Conservation (phyloP, 1,284 basidiomycete species). For the Microbotryomycetes sp. region DNA sequence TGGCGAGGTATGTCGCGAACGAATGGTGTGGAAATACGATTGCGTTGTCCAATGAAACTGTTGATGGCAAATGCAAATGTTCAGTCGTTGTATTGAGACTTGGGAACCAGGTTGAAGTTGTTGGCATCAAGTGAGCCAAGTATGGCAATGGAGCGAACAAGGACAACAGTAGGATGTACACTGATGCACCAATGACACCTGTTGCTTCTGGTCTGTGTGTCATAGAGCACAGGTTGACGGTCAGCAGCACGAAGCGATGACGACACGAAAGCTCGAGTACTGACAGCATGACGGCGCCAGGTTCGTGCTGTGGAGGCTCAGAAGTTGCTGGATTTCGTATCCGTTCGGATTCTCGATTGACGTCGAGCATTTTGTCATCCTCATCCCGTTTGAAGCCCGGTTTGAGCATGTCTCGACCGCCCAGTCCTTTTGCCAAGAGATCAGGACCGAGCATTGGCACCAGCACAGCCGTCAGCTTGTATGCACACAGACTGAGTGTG, state of each 20-base stretch:
- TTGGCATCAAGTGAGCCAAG: constrained; percentile 41
- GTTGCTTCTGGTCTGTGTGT: constrained; percentile 76
- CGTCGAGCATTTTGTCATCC: neutral
- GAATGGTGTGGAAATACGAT: constrained; percentile 32
- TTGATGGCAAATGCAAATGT: constrained; percentile 4
- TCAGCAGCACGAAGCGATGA: neutral
- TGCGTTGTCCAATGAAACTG: constrained; percentile 2
- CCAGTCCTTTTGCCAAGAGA: constrained; percentile 34
- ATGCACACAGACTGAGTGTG: constrained; percentile 20
- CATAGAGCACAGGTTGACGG: neutral
- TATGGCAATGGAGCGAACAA: constrained; percentile 38
- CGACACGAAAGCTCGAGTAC: neutral
- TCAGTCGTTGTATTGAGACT: constrained; percentile 71
- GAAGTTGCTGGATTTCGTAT: constrained; percentile 16
- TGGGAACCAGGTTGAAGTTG: constrained; percentile 64
- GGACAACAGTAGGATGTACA: constrained; percentile 63
- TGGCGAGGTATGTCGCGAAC: constrained; percentile 88
- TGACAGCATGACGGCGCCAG: constrained; percentile 5
- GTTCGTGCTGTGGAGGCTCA: neutral
- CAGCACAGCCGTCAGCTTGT: constrained; percentile 26
- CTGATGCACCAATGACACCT: constrained; percentile 79
- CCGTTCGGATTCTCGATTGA: too few species aligned
- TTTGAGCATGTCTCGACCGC: constrained; percentile 38
- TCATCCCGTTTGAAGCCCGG: constrained; percentile 25
- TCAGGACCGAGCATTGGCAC: constrained; percentile 30